A percentile compares a stretch with the other conserved stretches of the same genome.
These are phyloP conservation scores for Iberis pinnata DNA, from an alignment of 345 rosid species.

Conservation along the genomic window DNA sequence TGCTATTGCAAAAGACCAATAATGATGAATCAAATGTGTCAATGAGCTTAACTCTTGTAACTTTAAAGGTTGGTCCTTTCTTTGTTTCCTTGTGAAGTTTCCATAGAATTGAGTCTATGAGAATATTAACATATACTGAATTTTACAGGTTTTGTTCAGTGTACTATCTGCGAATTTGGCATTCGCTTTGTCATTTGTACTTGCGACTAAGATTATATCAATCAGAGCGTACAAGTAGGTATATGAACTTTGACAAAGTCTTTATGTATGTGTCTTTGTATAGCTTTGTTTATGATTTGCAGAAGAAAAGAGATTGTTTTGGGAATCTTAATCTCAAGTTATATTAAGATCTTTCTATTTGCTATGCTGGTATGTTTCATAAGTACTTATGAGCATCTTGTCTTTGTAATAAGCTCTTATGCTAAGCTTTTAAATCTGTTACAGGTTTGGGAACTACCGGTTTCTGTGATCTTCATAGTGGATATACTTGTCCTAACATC, in stretches of 20 bases:
- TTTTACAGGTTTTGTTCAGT: conserved; percentile 45
- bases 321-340: conserved; percentile 64
- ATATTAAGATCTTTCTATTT: conserved; percentile 58
- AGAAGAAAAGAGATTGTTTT: conserved; percentile 42
- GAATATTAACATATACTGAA: conserved; percentile 7
- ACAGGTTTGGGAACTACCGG: conserved; percentile 83
- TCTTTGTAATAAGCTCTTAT: not conserved
- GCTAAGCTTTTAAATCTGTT: conserved; percentile 5
- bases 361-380: conserved; percentile 54
- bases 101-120: not conserved
- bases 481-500: conserved; percentile 74
- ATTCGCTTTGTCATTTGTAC: conserved; percentile 42
- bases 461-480: conserved; percentile 57
- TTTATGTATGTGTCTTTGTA: not conserved
- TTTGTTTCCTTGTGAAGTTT: not conserved
- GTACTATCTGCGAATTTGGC: conserved; percentile 51
- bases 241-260: not conserved
- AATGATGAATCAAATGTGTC: conserved; percentile 40
- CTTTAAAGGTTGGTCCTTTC: conserved; percentile 10
- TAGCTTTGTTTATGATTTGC: conserved; percentile 5
- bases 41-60: conserved; percentile 25
- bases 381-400: not conserved
- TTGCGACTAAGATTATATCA: conserved; percentile 34
- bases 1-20: conserved; percentile 35
- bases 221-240: conserved; percentile 41